phyloP scores from a whole-genome alignment of 495 filamentous ascomycete species.

The Eremomyces bilateralis region DNA sequence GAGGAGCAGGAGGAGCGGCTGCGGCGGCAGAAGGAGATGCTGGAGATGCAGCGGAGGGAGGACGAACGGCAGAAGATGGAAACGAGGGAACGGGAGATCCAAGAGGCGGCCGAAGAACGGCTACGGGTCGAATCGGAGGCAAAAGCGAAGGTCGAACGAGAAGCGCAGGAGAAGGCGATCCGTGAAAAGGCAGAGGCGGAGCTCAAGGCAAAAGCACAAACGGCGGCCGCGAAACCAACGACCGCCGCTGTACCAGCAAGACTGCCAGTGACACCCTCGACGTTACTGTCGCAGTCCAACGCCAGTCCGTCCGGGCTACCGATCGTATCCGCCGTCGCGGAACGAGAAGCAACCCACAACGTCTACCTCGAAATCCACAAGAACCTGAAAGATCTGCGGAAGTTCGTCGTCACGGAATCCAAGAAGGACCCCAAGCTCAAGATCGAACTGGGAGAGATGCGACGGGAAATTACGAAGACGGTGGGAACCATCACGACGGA shows the following conservation, averaged over 20 bases:
- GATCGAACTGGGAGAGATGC: conserved; percentile 46
- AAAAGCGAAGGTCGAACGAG: conserved; percentile 3
- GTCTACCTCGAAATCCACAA: conserved; percentile 49
- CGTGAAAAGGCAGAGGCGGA: conserved; percentile 2
- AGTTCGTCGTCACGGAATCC: conserved; percentile 24
- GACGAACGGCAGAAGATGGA: not conserved
- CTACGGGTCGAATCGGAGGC: conserved; percentile 1
- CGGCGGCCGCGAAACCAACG: conserved; percentile 1
- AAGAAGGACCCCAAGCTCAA: conserved; percentile 37
- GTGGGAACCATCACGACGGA: conserved; percentile 52
- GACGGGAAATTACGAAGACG: conserved; percentile 45
- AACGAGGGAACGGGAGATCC: not conserved
- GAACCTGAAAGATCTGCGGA: conserved; percentile 49
- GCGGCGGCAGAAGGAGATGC: conserved; percentile 5
- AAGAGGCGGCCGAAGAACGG: too few species aligned
- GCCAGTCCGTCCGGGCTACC: conserved; percentile 1
- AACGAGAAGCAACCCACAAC: conserved; percentile 26
- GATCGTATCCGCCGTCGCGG: conserved; percentile 5
- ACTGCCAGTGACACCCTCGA: not conserved
- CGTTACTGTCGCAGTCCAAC: not conserved
- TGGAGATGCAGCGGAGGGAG: conserved; percentile 2
- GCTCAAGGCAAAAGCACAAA: conserved; percentile 5
- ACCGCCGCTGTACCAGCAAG: not conserved
- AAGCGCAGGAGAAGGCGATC: conserved; percentile 4
- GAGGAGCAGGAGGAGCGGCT: conserved; percentile 21